phyloP scores from a whole-genome alignment of 2,329 filamentous ascomycete genomes.

The Aquanectria penicillioides region DNA sequence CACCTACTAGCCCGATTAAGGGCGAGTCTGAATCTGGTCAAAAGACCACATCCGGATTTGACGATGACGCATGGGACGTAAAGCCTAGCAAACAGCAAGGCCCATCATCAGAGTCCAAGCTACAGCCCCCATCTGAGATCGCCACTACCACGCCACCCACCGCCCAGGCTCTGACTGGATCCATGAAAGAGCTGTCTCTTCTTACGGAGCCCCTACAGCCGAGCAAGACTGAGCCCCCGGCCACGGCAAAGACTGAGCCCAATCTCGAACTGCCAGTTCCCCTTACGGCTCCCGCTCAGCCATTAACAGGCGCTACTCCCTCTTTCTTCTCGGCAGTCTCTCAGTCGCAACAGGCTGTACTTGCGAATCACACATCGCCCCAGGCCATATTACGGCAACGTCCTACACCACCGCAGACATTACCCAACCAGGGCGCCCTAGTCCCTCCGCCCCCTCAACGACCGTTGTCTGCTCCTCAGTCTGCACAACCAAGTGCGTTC shows the following conservation, averaged over 20 bases:
- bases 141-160: conserved; percentile 38
- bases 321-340: conserved; percentile 62
- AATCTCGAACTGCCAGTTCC: conserved; percentile 42
- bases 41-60: conserved; percentile 71
- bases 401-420: conserved; percentile 73
- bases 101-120: too few species aligned
- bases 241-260: conserved; percentile 34
- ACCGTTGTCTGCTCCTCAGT: conserved; percentile 87
- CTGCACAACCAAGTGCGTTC: conserved; percentile 78
- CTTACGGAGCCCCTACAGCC: conserved; percentile 64
- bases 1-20: conserved; percentile 41
- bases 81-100: conserved; percentile 85
- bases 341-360: conserved; percentile 59
- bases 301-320: conserved; percentile 65
- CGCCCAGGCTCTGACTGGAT: conserved; percentile 70
- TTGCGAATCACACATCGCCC: conserved; percentile 42
- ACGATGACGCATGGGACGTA: conserved; percentile 97
- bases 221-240: conserved; percentile 51
- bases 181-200: conserved; percentile 68
- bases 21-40: conserved; percentile 41
- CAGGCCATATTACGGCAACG: conserved; percentile 65
- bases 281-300: conserved; percentile 50
- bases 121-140: conserved; percentile 35
- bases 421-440: conserved; percentile 69
- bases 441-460: conserved; percentile 81